Evolutionary conservation across 192 early-diverging fungal genomes (phyloP).

Genomic region (Entomortierella chlamydospora): DNA sequence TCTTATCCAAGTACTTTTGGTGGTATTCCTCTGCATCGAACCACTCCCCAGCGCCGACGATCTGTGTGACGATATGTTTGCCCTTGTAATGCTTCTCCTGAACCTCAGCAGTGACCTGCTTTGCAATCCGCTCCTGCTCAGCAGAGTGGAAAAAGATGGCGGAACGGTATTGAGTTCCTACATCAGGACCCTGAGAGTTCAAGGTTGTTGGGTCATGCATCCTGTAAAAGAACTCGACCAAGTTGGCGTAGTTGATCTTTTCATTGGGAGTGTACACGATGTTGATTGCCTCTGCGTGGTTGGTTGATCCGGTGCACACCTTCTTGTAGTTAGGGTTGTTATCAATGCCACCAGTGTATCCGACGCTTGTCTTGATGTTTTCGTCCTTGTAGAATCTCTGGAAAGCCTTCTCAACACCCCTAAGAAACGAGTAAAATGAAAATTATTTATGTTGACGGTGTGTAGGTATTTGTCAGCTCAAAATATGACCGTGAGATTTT

Average conservation of each 20-base stretch:
- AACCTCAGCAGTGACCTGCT: slow-evolving; percentile 73
- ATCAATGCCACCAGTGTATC: slow-evolving; percentile 64
- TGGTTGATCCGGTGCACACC: slow-evolving; percentile 78
- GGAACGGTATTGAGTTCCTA: slow-evolving; percentile 89
- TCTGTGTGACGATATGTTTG: slow-evolving; percentile 72
- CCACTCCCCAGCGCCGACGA: slow-evolving; percentile 76
- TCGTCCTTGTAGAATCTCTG: slow-evolving; percentile 62
- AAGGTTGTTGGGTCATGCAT: slow-evolving; percentile 89
- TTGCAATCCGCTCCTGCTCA: slow-evolving; percentile 80
- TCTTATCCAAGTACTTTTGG: slow-evolving; percentile 79
- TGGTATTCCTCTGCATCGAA: slow-evolving; percentile 88
- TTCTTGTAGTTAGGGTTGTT: slow-evolving; percentile 61
- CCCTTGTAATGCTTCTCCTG: slow-evolving; percentile 72
- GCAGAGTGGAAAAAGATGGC: slow-evolving; percentile 86
- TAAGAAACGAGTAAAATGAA: slow-evolving; percentile 16
- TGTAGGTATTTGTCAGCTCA: neutral
- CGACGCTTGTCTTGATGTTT: slow-evolving; percentile 60
- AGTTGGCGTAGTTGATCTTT: slow-evolving; percentile 75
- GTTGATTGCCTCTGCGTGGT: slow-evolving; percentile 88
- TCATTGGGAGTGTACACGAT: slow-evolving; percentile 76
- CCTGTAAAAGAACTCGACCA: slow-evolving; percentile 87
- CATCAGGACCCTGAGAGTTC: slow-evolving; percentile 87
- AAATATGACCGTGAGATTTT: too few relatives aligned
- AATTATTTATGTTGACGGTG: too few relatives aligned
- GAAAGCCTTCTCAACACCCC: slow-evolving; percentile 70